Base-by-base conservation (phyloP, 1,284 basidiomycete genomes). In the Entoloma clypeatum region DNA sequence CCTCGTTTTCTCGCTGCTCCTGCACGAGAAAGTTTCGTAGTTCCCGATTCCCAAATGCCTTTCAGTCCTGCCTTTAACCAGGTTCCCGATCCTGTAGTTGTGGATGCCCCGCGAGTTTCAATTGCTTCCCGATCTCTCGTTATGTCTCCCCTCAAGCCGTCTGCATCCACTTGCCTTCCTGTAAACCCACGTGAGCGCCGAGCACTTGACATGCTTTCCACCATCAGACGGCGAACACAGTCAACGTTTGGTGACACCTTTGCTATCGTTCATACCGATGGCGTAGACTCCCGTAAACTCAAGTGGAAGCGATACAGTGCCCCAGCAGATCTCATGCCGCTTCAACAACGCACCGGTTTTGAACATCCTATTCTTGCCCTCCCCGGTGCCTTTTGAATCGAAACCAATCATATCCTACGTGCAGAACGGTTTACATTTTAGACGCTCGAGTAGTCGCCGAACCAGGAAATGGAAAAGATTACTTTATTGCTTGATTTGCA, bases 181-280 rank as follows among this genome's bases (percentile, higher is more conserved):
- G 62, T 81, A 44, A 68, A 71, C 47, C 68, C 76, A 40, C 72
- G 80, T 45, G 68, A 71, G 52, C 67, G 71, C 49, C 74, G 66
- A 32, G 75, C 77, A 8, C 67, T 70, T 43, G 69, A 77, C 51
- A 85, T 87, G 83, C 68, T 86, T 41, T 71, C 68, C 23, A 75
- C 75, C 10, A 68, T 86, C 45, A 68, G 70, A 48, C 72, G 76
- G 38, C 74, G 81, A 52, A 77, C 72, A 7, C 47, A 69, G 38
- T 62, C 68, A n/a, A n/a, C n/a, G 4, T 57, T 54, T 27, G 63
- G 49, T 17, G 45, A 41, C 7, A 9, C n/a, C 10, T 19, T 26
- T 17, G 37, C 35, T 10, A 39, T 39, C 52, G 50, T 39, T 27
- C 44, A 52, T 21, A 38, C 45, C 11, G 49, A 51, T 11, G 60